Conservation (phyloP, 805 yeast genomes). For the Metschnikowia vanudenii region DNA sequence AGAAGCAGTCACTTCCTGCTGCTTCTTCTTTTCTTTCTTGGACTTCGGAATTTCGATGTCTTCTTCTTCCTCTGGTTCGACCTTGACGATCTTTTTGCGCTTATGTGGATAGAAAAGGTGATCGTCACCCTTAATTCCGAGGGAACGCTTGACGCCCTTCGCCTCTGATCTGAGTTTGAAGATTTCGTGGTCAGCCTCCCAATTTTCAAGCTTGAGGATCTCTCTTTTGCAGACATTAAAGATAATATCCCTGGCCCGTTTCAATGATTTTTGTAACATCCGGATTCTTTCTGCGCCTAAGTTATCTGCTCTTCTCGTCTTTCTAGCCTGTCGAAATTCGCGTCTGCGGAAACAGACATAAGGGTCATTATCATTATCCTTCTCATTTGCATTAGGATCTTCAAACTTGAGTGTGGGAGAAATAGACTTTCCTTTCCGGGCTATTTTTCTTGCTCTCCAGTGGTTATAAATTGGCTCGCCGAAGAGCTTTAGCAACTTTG, state of each 20-base stretch:
- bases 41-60: constrained; percentile 13
- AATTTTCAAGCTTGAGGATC: constrained; percentile 54
- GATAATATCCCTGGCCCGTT: constrained; percentile 68
- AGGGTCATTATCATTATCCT: constrained; percentile 87
- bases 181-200: constrained; percentile 61
- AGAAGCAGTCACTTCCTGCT: constrained; percentile 16
- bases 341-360: constrained; percentile 94
- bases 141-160: constrained; percentile 69
- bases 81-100: constrained; percentile 50
- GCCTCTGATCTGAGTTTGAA: constrained; percentile 73
- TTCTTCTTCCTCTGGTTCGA: constrained; percentile 36
- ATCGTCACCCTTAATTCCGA: constrained; percentile 80
- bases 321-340: constrained; percentile 92
- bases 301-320: constrained; percentile 91
- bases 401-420: constrained; percentile 80
- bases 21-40: constrained; percentile 17
- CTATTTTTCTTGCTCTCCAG: constrained; percentile 76
- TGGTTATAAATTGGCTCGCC: constrained; percentile 74
- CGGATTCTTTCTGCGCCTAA: constrained; percentile 84
- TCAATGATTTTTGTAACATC: constrained; percentile 69
- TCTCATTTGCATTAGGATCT: constrained; percentile 69
- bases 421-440: constrained; percentile 64
- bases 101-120: constrained; percentile 78
- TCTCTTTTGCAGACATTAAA: constrained; percentile 75
- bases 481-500: constrained; percentile 50